Conservation (phyloP, 495 filamentous ascomycete species). For the Talaromyces nanjingensis region DNA sequence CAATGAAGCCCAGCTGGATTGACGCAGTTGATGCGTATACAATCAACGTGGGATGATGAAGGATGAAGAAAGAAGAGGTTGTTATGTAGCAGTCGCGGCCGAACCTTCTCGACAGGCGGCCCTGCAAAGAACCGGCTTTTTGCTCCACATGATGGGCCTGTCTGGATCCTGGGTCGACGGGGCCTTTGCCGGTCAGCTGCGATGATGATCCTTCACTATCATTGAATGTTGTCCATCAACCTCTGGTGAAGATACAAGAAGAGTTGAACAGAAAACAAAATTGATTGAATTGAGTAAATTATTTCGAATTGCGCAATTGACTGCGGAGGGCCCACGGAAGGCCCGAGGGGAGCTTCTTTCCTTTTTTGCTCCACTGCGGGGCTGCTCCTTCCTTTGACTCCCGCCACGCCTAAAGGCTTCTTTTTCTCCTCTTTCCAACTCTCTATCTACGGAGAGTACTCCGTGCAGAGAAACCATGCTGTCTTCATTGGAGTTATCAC, state of each 20-base stretch:
- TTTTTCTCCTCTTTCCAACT: not conserved
- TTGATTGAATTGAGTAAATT: no score
- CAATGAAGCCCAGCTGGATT: not conserved
- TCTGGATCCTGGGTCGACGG: not conserved
- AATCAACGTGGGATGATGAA: not conserved
- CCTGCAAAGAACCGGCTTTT: not conserved
- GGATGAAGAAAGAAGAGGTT: not conserved
- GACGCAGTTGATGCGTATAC: not conserved
- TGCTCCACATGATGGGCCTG: not conserved
- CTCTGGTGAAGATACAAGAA: not conserved
- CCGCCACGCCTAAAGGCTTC: not conserved
- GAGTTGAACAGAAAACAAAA: not conserved
- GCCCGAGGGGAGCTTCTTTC: not conserved
- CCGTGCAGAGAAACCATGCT: not conserved
- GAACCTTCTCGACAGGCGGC: not conserved
- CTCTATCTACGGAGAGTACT: not conserved
- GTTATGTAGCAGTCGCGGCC: not conserved
- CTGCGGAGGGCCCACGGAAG: not conserved
- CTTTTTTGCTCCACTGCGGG: not conserved
- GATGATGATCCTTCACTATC: not conserved
- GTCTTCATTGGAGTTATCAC: not conserved
- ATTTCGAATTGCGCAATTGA: not conserved
- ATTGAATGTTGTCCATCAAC: not conserved
- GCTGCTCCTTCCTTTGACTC: not conserved
- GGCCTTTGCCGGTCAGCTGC: not conserved